Base-by-base conservation (phyloP, 2,329 filamentous ascomycete species). In the Gnomoniopsis sp. region DNA sequence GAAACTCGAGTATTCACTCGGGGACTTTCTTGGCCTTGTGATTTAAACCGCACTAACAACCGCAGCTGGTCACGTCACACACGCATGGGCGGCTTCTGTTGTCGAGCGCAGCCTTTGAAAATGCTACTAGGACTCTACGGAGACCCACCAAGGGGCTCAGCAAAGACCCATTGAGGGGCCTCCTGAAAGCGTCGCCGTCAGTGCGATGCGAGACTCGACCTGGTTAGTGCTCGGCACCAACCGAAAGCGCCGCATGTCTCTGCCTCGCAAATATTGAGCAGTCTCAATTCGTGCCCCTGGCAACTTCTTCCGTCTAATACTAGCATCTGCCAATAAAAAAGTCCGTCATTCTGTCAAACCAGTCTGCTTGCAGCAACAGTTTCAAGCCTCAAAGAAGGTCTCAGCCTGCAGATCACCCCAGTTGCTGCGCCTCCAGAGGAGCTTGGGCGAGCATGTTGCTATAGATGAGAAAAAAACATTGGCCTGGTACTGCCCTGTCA, bases 361-460 rank as follows among this genome's bases (percentile, higher is more conserved):
- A 59, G 19, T 19, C 21, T 57, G 49, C 49, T 44, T 49, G 56
- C 49, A 47, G 41, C 65, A 67, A 65, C 64, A 65, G 73, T 77
- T 75, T 76, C 74, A 75, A 69, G 69, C 70, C 66, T 67, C 65
- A 69, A 70, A 62, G 65, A 64, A 62, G 71, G 75, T 77, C 71
- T 77, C 74, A 77, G 71, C 66, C 68, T 68, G 75, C 58, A 70
- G 72, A 76, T 76, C 74, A 68, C 70, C 66, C 64, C 64, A 58
- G 58, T 46, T 63, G 65, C 68, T 71, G 66, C 65, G 67, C 68
- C 68, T 66, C 68, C 61, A 54, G 23, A 14, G 8, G 19, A 47
- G 44, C 44, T 19, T 47, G 21, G 44, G 19, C 44, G 44, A 47
- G 21, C 14, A 6, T 22, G 26, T 53, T 41, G 53, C 54, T n/a